phyloP scores from a whole-genome alignment of 1,284 basidiomycete genomes.

The Sanghuangporus weigelae region DNA sequence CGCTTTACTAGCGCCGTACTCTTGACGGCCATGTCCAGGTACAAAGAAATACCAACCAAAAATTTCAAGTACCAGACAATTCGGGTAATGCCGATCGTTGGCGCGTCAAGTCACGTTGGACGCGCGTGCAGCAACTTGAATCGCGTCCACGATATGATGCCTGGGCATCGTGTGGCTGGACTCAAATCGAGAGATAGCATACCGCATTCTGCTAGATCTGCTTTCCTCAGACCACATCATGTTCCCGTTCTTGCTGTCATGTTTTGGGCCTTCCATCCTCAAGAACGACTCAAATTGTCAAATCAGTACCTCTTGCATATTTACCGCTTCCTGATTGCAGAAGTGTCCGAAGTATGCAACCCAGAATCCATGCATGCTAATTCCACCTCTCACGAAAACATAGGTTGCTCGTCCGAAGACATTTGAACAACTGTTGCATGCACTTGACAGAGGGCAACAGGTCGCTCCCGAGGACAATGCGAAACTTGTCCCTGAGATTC shows the following conservation, averaged over 20 bases:
- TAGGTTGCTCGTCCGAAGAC: constrained; percentile 38
- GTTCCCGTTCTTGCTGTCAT: constrained; percentile 59
- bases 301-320: constrained; percentile 56
- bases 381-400: constrained; percentile 14
- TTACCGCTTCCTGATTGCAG: constrained; percentile 55
- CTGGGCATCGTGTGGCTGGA: neutral
- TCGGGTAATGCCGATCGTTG: constrained; percentile 2
- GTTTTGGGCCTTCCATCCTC: constrained; percentile 53
- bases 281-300: constrained; percentile 45
- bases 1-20: constrained; percentile 22
- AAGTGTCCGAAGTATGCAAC: constrained; percentile 44
- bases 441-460: constrained; percentile 27
- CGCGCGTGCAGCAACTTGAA: neutral
- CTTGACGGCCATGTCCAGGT: neutral
- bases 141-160: neutral
- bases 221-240: constrained; percentile 56
- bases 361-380: neutral
- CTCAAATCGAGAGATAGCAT: constrained; percentile 1
- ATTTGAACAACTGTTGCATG: constrained; percentile 32
- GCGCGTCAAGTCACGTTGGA: neutral
- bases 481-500: constrained; percentile 34
- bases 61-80: neutral
- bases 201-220: neutral
- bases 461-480: constrained; percentile 21
- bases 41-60: neutral